Base-by-base conservation (phyloP, 495 filamentous ascomycete species). In the Evernia prunastri region DNA sequence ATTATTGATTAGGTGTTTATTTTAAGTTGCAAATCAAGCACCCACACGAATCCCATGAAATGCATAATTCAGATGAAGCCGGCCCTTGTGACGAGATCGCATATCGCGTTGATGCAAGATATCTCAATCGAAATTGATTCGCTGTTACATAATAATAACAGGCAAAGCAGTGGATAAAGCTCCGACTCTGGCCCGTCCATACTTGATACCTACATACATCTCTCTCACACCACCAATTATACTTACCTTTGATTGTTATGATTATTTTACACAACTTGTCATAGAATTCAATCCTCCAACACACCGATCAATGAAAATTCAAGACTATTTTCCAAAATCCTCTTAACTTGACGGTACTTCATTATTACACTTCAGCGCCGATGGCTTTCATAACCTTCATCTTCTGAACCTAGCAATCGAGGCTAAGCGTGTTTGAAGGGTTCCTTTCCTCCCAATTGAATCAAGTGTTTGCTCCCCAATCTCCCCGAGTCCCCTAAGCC, bases 101-200 rank as follows among this genome's bases (percentile, higher is more conserved):
- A 54, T 54, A 54, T 54, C 51, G 51, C 51, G 3, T 54, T 33
- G 51, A 54, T 43, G 40, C 40, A 43, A 20, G 51, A 33, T 54
- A 54, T 33, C 12, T 20, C 17, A 11, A 33, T 1, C 9, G 15
- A 7, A 54, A 54, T 33, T 17, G 3, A 54, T 33, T 54, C 51
- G 51, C 29, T 54, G 17, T 54, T 54, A 54, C 51, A 54, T 33
- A 33, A 54, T 54, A n/a, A n/a, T n/a, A n/a, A n/a, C n/a, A n/a
- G n/a, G n/a, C n/a, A n/a, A n/a, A n/a, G n/a, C n/a, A n/a, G n/a
- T n/a, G n/a, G n/a, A 51, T 20, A 20, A 23, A 27, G 47, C 47
- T 51, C 47, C 17, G 47, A 29, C 23, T 27, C 9, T 51, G 23
- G 47, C 29, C 51, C 51, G 33, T 54, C 33, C 40, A 43, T 43